phyloP scores from a whole-genome alignment of 2,329 filamentous ascomycete genomes.

The Cordyceps fumosorosea region DNA sequence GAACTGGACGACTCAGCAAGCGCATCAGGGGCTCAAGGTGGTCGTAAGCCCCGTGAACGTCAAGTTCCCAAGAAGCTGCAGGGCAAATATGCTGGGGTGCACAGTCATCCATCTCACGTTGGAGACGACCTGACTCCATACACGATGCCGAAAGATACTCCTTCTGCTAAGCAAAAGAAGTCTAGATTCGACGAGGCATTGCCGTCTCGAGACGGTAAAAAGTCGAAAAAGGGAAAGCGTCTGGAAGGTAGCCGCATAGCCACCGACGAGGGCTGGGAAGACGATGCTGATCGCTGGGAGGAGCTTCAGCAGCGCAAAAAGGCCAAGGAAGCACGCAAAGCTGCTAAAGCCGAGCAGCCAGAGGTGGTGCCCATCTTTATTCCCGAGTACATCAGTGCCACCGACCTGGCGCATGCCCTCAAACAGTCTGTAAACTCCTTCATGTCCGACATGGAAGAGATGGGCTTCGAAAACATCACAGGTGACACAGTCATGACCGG shows the following conservation, averaged over 20 bases:
- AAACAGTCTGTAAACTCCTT: slow-evolving; percentile 67
- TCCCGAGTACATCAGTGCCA: slow-evolving; percentile 88
- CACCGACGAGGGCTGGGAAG: slow-evolving; percentile 32
- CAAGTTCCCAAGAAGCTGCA: slow-evolving; percentile 9
- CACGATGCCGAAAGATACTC: neutral
- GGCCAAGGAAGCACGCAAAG: slow-evolving; percentile 35
- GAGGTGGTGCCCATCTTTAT: slow-evolving; percentile 59
- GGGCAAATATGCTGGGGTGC: slow-evolving; percentile 4
- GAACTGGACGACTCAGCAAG: slow-evolving; percentile 10
- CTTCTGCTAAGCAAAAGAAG: neutral
- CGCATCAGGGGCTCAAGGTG: neutral
- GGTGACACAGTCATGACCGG: slow-evolving; percentile 82
- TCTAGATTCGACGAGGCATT: neutral
- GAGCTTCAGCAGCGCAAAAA: slow-evolving; percentile 34
- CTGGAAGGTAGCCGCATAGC: neutral
- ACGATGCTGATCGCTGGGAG: slow-evolving; percentile 32
- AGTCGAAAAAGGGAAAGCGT: slow-evolving; percentile 5
- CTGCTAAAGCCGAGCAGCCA: slow-evolving; percentile 33
- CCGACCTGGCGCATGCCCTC: slow-evolving; percentile 69
- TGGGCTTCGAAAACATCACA: slow-evolving; percentile 83
- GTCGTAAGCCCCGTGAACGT: neutral
- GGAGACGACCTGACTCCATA: neutral
- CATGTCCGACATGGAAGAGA: slow-evolving; percentile 65
- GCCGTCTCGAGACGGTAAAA: neutral
- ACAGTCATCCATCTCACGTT: slow-evolving; percentile 10